These are phyloP conservation scores for Alectoria sarmentosa DNA, from an alignment of 495 filamentous ascomycete species.

Conservation along the genomic window DNA sequence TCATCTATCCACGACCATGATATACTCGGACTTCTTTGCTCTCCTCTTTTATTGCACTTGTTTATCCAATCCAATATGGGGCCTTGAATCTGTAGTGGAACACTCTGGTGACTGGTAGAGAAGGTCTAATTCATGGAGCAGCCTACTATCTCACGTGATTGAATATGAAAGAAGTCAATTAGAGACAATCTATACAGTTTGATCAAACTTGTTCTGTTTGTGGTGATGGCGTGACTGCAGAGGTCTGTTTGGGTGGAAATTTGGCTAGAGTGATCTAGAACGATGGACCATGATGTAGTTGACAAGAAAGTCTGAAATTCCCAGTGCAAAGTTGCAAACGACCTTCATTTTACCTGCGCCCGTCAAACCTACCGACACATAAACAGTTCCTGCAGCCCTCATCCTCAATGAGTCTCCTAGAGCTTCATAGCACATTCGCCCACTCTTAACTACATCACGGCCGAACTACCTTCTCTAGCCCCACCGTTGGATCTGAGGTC, in stretches of 20 bases:
- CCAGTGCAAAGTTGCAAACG: conserved; percentile 7
- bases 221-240: conserved; percentile 1
- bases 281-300: neutral
- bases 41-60: neutral
- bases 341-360: neutral
- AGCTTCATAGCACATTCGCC: neutral
- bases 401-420: conserved; percentile 3
- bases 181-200: neutral
- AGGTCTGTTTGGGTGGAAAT: conserved; percentile 1
- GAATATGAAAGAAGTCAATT: neutral
- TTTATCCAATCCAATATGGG: neutral
- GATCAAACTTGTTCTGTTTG: neutral
- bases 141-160: neutral
- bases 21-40: neutral
- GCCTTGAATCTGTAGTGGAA: neutral
- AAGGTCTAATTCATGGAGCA: neutral
- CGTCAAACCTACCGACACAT: neutral
- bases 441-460: conserved; percentile 9
- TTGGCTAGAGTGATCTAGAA: neutral
- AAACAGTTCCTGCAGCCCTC: neutral
- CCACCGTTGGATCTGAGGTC: conserved; percentile 20
- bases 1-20: neutral
- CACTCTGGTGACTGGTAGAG: neutral
- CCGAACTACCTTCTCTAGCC: conserved; percentile 18
- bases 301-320: neutral